Conservation (phyloP, 2,329 filamentous ascomycete genomes). For the Nigrospora sphaerica region DNA sequence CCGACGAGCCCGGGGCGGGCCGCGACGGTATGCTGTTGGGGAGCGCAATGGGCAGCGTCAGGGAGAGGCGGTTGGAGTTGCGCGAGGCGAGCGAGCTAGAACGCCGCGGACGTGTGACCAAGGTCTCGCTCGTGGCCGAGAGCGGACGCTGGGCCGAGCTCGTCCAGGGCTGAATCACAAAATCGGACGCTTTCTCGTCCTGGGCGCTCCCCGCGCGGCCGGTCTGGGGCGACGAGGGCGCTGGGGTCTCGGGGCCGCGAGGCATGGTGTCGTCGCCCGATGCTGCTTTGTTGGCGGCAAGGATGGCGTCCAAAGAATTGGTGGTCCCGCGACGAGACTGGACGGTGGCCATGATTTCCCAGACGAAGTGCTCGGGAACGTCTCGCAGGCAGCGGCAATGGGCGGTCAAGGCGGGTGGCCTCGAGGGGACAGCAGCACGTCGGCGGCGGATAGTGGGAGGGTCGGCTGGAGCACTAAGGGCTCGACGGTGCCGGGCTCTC, state of each 20-base stretch:
- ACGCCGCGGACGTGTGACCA: constrained; percentile 38
- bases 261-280: constrained; percentile 5
- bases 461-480: constrained; percentile 15
- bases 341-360: constrained; percentile 18
- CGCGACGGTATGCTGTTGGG: constrained; percentile 45
- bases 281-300: constrained; percentile 11
- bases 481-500: constrained; percentile 19
- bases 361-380: constrained; percentile 9
- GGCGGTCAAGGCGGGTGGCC: constrained; percentile 4
- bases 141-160: constrained; percentile 29
- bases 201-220: constrained; percentile 5
- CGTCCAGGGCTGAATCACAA: constrained; percentile 14
- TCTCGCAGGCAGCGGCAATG: constrained; percentile 10
- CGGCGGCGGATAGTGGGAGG: constrained; percentile 10
- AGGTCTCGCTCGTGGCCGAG: constrained; percentile 28
- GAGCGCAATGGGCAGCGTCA: constrained; percentile 54
- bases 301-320: constrained; percentile 17
- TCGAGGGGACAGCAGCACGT: constrained; percentile 1
- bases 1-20: constrained; percentile 39
- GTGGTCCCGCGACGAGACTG: constrained; percentile 15
- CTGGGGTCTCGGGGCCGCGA: constrained; percentile 8
- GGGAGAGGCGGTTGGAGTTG: constrained; percentile 50
- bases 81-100: constrained; percentile 47
- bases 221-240: constrained; percentile 8
- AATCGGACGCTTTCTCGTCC: constrained; percentile 10